These are phyloP conservation scores for Exserohilum turcica DNA, from an alignment of 2,329 filamentous ascomycete species.

Conservation along the genomic window DNA sequence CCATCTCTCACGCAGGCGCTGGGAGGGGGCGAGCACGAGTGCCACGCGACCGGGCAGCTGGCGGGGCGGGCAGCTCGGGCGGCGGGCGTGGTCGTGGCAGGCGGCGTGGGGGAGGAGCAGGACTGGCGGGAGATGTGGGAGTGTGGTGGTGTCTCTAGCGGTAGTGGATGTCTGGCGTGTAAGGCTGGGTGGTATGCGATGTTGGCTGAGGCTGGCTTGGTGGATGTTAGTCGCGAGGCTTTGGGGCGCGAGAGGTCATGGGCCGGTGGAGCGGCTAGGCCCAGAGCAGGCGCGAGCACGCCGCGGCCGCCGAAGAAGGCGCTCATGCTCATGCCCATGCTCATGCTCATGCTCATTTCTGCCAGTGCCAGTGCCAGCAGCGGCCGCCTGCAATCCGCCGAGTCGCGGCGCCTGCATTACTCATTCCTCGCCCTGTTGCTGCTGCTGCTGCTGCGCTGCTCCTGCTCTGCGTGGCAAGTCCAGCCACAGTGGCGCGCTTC, in stretches of 20 bases:
- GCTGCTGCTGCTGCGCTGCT: background rate
- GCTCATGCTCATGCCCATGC: constrained; percentile 1
- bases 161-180: no score
- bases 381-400: background rate
- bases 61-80: background rate
- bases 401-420: no score
- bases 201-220: constrained; percentile 38
- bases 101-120: no score
- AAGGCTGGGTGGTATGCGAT: constrained; percentile 24
- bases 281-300: constrained; percentile 7
- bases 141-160: no score
- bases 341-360: no score
- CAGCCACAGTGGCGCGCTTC: background rate
- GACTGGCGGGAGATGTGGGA: background rate
- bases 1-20: constrained; percentile 4
- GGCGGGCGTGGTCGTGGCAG: no score
- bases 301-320: constrained; percentile 11
- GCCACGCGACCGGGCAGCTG: constrained; percentile 19
- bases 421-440: background rate
- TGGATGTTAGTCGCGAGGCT: constrained; percentile 28
- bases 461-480: background rate
- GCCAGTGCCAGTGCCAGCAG: no score
- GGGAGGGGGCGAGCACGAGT: constrained; percentile 6
- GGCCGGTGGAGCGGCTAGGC: constrained; percentile 23
- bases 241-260: constrained; percentile 24